A percentile compares a stretch with the other conserved stretches of the same genome.
Conservation (phyloP, 225 moss, liverwort and hornwort species). For the Pleurozium schreberi region DNA sequence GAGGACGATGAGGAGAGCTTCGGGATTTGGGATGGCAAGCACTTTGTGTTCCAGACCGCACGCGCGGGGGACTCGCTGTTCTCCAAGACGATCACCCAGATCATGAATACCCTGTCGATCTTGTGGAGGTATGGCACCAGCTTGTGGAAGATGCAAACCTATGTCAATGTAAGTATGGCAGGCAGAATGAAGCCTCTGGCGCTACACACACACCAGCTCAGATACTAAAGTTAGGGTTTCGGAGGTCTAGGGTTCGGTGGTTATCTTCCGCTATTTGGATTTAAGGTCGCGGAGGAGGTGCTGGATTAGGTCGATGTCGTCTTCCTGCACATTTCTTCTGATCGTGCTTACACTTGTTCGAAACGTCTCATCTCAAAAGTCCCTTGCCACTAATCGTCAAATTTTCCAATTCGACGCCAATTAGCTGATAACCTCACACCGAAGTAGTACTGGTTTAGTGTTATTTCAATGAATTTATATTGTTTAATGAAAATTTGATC, state of each 20-base stretch:
- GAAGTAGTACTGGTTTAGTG: not conserved
- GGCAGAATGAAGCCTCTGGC: not conserved
- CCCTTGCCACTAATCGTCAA: not conserved
- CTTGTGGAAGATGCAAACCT: constrained; percentile 67
- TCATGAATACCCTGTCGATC: constrained; percentile 60
- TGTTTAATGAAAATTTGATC: not conserved
- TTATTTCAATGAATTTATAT: not conserved
- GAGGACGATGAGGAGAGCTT: constrained; percentile 55
- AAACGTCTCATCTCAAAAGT: not conserved
- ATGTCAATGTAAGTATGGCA: constrained; percentile 51
- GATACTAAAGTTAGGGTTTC: not conserved
- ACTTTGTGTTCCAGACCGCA: constrained; percentile 62
- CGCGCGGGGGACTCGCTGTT: constrained; percentile 47
- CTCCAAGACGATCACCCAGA: constrained; percentile 45
- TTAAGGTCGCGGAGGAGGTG: not conserved
- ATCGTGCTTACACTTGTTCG: not conserved
- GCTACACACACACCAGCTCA: not conserved
- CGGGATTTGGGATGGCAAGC: constrained; percentile 79
- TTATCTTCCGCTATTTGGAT: not conserved
- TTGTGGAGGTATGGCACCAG: constrained; percentile 85
- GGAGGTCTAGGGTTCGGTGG: not conserved
- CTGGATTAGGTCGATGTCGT: not conserved
- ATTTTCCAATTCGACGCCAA: not conserved
- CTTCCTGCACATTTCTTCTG: not conserved
- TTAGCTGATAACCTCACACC: not conserved